A percentile compares a stretch with the other conserved stretches of the same genome.
phyloP scores from a whole-genome alignment of 2,329 filamentous ascomycete species.

The Trichoderma asperellum region DNA sequence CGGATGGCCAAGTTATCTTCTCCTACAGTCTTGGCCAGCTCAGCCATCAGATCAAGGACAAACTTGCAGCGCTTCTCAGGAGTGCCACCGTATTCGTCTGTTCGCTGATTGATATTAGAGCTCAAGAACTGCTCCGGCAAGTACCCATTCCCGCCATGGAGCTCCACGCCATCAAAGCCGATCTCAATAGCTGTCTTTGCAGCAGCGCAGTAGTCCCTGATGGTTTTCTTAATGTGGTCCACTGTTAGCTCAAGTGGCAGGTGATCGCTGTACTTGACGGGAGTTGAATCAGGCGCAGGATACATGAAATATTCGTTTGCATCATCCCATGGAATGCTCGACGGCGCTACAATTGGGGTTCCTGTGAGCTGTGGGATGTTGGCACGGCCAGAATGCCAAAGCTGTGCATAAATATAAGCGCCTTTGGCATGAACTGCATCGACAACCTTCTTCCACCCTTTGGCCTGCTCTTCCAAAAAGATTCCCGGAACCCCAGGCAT shows the following conservation, averaged over 20 bases:
- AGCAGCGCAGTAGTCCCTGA: constrained; percentile 38
- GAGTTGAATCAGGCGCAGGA: constrained; percentile 40
- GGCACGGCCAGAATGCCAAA: constrained; percentile 53
- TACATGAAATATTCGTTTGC: constrained; percentile 48
- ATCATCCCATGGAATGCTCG: constrained; percentile 51
- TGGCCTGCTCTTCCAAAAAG: constrained; percentile 57
- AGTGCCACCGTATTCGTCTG: constrained; percentile 43
- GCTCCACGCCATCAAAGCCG: constrained; percentile 53
- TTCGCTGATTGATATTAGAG: constrained; percentile 44
- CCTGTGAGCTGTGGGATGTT: constrained; percentile 46
- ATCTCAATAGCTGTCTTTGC: constrained; percentile 55
- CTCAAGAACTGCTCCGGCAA: constrained; percentile 47
- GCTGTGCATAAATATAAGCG: constrained; percentile 62
- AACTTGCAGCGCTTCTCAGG: constrained; percentile 51
- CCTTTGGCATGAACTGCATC: constrained; percentile 65
- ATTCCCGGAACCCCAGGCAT: constrained; percentile 60
- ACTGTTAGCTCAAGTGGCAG: constrained; percentile 43
- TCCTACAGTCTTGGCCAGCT: constrained; percentile 48
- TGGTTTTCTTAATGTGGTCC: constrained; percentile 46
- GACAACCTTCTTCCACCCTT: constrained; percentile 63
- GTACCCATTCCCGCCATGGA: constrained; percentile 48
- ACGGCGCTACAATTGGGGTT: constrained; percentile 43
- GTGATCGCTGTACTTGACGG: constrained; percentile 44
- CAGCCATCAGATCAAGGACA: constrained; percentile 56
- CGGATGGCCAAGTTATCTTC: constrained; percentile 51